A percentile compares a stretch with the other conserved stretches of the same genome.
Conservation (phyloP, 1,139 yeast genomes). For the Magnusiomyces sp. region DNA sequence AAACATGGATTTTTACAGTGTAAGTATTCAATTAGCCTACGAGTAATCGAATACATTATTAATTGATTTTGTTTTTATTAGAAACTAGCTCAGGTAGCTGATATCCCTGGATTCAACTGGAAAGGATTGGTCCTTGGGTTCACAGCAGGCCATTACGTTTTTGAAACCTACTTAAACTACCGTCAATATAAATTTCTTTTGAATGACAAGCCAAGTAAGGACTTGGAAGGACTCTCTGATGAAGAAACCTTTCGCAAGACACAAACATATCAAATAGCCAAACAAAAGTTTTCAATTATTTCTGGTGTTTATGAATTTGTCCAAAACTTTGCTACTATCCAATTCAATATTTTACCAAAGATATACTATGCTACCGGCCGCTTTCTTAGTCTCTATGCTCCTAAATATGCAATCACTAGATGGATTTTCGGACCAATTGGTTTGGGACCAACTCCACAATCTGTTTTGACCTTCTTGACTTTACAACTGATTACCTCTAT, state of each 20-base stretch:
- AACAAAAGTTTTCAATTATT: conserved; percentile 60
- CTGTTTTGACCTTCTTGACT: conserved; percentile 53
- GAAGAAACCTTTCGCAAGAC: conserved; percentile 70
- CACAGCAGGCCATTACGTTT: conserved; percentile 63
- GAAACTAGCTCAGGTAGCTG: conserved; percentile 36
- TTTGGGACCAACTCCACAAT: conserved; percentile 35
- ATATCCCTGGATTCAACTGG: conserved; percentile 66
- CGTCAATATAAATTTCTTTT: conserved; percentile 70
- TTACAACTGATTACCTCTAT: conserved; percentile 44
- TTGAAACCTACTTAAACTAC: conserved; percentile 63
- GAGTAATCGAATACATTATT: not conserved
- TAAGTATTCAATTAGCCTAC: not conserved
- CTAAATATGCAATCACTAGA: conserved; percentile 15
- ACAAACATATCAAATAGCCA: conserved; percentile 75
- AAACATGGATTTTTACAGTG: conserved; percentile 11
- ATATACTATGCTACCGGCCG: conserved; percentile 53
- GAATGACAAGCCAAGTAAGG: conserved; percentile 49
- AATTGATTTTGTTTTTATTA: conserved; percentile 1
- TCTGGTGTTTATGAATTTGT: conserved; percentile 44
- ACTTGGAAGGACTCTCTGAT: conserved; percentile 49
- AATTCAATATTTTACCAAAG: conserved; percentile 58
- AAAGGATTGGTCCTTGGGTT: conserved; percentile 65
- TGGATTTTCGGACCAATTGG: conserved; percentile 29
- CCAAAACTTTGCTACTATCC: conserved; percentile 50
- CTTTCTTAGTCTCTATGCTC: conserved; percentile 31